Evolutionary conservation across 1,139 yeast species (phyloP), one percentile per base, ranked within the genome.

Genomic region (Geotrichum aggregatum): DNA sequence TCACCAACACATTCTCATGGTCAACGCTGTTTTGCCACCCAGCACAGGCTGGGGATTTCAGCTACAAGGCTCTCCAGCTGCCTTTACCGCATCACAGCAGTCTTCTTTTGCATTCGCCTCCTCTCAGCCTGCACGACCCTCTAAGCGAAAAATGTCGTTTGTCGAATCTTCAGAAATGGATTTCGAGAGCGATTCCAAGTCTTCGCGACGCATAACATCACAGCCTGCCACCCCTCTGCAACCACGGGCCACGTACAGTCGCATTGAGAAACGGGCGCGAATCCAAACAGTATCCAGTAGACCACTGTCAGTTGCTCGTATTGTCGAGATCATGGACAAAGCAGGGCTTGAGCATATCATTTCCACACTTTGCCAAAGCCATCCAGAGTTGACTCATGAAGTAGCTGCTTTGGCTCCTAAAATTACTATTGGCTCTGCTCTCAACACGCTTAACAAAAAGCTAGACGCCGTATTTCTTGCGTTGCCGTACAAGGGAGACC

Each of bases 401-500:
- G 71, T 87, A 33, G 63, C 73, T 24, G 70, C 71, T 50, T 63
- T 78, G 52, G 77, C 88, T 0, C 89, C 94, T 19, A 72, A 74
- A 49, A 80, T 89, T 11, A 72, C 82, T 0, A 74, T 81, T 3
- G 66, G 70, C 14, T 74, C 77, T 55, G 78, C 87, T 4, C 66
- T 84, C 28, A 71, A 69, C 11, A 72, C 80, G 33, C 70, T 87
- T 51, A 68, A 71, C 36, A 65, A 66, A 11, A 81, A 83, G 60
- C 70, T 77, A 49, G 71, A 75, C 14, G 62, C 63, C 2, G 78
- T 87, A 28, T 64, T 71, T 33, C 66, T 68, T 19, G 76, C 77
- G 55, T 69, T 87, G 58, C 96, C 96, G 1, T 87, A 85, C 67
- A 83, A 83, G 60, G 87, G 87, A 57, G 88, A 84, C 60, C 72